Evolutionary conservation across 208 protist species (phyloP), one percentile per base, ranked within the genome.

Genomic region (Sergeia podlipaevii): DNA sequence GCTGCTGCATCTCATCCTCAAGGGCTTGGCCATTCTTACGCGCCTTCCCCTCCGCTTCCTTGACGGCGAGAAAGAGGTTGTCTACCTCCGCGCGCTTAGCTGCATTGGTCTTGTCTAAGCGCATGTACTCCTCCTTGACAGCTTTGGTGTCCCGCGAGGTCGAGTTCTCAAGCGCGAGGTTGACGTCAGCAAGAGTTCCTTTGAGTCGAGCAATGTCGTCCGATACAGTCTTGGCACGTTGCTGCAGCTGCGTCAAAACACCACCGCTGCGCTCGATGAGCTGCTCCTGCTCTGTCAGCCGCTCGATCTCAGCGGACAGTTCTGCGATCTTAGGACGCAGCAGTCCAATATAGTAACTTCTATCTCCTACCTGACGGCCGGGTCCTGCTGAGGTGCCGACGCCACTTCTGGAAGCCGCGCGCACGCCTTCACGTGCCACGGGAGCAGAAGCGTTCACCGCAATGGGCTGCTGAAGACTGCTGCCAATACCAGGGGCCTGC

Each of bases 281-380:
- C 59, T 81, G 65, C 66, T 91, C 85, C 74, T 96, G 80, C 71
- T 93, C 82, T 21, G 63, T 79, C 23, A 96, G 77, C 3, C 74
- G 67, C 63, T 92, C 83, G 48, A 94, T 91, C 76, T 96, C 87
- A 11, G 77, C 76, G 13, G 80, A 80, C 20, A 96, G 79, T 65
- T 93, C 80, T 10, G 83, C 68, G 23, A 91, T 94, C 70, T 94
- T 95, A 13, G 85, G 77, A 2, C 86, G 81, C 30, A 96, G 80
- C 7, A 93, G 65, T 4, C 88, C 91, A 36, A 96, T 82, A 65
- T 88, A 94, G 74, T 95, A 96, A 60, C 82, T 92, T 54, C 85
- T 77, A 59, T 95, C 87, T 29, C 77, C 86, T 18, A 96, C 91
- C 61, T 95, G 87, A 36, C 91, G 76, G 5, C 82, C 84, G 10